Conservation (phyloP, 2,329 filamentous ascomycete genomes). For the Beauveria medogensis region DNA sequence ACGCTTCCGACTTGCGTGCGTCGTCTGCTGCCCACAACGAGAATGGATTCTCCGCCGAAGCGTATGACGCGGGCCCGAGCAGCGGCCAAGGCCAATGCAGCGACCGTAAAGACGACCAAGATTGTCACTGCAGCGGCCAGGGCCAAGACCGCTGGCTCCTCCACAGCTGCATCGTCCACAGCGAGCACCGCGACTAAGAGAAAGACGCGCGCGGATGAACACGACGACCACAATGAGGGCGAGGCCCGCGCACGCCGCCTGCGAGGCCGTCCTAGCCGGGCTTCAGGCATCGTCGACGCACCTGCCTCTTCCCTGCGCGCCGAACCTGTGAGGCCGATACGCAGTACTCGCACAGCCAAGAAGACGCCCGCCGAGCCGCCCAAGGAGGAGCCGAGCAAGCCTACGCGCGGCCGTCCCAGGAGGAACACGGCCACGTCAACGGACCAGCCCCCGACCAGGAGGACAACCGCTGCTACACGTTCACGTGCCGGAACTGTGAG, state of each 20-base stretch:
- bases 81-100: conserved; percentile 33
- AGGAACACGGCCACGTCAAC: conserved; percentile 26
- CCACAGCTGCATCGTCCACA: conserved; percentile 23
- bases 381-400: conserved; percentile 20
- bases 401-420: conserved; percentile 37
- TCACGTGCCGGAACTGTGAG: conserved; percentile 16
- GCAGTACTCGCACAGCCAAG: conserved; percentile 17
- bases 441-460: conserved; percentile 16
- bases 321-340: conserved; percentile 21
- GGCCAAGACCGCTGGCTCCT: conserved; percentile 30
- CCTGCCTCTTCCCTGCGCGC: conserved; percentile 9
- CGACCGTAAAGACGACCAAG: conserved; percentile 32
- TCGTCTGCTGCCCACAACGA: conserved; percentile 15
- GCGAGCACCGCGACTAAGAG: conserved; percentile 32
- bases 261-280: conserved; percentile 37
- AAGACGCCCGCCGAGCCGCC: conserved; percentile 21
- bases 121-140: conserved; percentile 42
- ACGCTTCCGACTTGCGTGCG: conserved; percentile 14
- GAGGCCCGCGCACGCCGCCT: conserved; percentile 18
- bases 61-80: conserved; percentile 47
- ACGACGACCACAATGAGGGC: conserved; percentile 37
- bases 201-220: conserved; percentile 46
- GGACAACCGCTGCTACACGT: conserved; percentile 13
- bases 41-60: conserved; percentile 53
- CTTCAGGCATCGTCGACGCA: conserved; percentile 18